Evolutionary conservation across 257 asterid species (phyloP).

Genomic region (Petrea volubilis): DNA sequence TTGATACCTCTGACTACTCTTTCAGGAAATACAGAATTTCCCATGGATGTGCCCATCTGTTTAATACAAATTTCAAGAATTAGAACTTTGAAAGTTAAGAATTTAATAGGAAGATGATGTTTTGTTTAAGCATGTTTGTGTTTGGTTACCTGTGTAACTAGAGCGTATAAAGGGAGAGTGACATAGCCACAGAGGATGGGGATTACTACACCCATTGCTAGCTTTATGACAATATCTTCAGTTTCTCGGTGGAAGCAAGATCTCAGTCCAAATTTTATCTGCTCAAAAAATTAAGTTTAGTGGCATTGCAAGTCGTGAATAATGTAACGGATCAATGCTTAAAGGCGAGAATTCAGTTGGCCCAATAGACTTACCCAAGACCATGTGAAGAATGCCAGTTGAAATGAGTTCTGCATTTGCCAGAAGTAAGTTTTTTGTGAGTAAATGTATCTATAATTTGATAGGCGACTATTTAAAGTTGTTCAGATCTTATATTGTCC

Average conservation of each 20-base stretch:
- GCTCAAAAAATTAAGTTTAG: conserved; percentile 18
- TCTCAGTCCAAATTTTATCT: conserved; percentile 56
- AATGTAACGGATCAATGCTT: not conserved
- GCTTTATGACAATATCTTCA: conserved; percentile 52
- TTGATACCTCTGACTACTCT: conserved; percentile 48
- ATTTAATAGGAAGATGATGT: not conserved
- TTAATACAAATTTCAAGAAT: not conserved
- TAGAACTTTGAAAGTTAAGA: not conserved
- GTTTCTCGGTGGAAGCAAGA: conserved; percentile 71
- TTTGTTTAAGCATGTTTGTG: not conserved
- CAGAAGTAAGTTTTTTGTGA: not conserved
- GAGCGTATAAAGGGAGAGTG: conserved; percentile 68
- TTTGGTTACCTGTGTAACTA: conserved; percentile 59
- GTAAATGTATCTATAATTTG: not conserved
- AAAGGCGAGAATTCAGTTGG: not conserved
- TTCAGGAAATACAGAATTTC: conserved; percentile 51
- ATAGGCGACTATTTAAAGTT: not conserved
- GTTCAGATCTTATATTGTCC: too few species aligned
- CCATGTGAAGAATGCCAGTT: conserved; percentile 75
- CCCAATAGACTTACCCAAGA: conserved; percentile 53
- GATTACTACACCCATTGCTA: conserved; percentile 53
- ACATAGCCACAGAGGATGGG: conserved; percentile 79
- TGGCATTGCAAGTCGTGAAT: not conserved
- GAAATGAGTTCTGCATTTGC: conserved; percentile 73
- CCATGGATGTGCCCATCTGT: conserved; percentile 74